Percentiles rank a stretch among this genome's conserved stretches.
These are phyloP conservation scores for Gastrodia elata DNA, from an alignment of 106 monocot genomes.

Conservation along the genomic window DNA sequence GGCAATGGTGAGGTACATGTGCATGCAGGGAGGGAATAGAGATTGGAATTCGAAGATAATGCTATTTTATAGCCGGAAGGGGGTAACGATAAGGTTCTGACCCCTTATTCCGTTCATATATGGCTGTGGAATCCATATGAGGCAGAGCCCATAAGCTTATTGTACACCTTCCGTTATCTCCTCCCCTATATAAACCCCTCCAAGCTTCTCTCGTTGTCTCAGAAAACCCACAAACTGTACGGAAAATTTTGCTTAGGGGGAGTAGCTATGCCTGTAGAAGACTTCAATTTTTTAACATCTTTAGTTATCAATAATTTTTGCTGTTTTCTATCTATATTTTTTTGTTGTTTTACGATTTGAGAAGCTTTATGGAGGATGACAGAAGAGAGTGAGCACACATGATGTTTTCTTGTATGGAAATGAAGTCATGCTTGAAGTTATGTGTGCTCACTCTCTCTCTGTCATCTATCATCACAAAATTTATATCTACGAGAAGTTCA, in stretches of 20 bases:
- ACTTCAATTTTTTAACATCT: too few species aligned
- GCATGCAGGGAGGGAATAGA: background rate
- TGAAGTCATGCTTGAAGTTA: constrained; percentile 15
- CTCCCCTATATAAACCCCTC: constrained; percentile 9
- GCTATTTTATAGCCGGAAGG: constrained; percentile 1
- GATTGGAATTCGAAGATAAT: background rate
- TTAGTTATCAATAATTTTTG: too few species aligned
- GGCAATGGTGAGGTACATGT: background rate
- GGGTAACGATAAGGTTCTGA: background rate
- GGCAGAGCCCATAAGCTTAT: too few species aligned
- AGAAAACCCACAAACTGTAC: background rate
- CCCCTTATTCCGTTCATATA: constrained; percentile 9
- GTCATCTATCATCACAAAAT: constrained; percentile 17
- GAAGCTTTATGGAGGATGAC: constrained; percentile 9
- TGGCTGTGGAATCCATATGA: background rate
- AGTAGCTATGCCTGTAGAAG: too few species aligned
- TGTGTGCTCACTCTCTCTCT: constrained; percentile 21
- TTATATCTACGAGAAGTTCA: background rate
- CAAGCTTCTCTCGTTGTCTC: background rate
- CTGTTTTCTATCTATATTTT: background rate
- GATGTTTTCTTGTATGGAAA: constrained; percentile 13
- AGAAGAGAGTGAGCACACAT: constrained; percentile 30
- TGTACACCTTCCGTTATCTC: background rate
- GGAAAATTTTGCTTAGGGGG: background rate
- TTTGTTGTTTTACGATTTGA: background rate